A percentile compares a stretch with the other conserved stretches of the same genome.
Conservation (phyloP, 2,329 filamentous ascomycete genomes). For the Monosporascus sp. region DNA sequence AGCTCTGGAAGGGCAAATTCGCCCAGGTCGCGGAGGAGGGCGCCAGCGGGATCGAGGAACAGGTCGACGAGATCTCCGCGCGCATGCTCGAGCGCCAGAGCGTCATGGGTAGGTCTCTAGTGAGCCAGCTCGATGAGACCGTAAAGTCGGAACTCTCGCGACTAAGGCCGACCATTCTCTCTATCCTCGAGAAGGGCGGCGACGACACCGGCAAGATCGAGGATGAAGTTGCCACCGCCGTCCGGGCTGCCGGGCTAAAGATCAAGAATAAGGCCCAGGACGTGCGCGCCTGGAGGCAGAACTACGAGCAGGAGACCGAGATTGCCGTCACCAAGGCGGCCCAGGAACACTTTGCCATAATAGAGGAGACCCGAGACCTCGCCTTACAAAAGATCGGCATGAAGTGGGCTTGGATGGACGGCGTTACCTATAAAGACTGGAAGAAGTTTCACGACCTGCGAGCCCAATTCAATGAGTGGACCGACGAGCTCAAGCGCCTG, state of each 20-base stretch:
- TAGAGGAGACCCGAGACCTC: conserved; percentile 76
- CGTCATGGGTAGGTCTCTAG: conserved; percentile 59
- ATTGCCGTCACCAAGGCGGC: conserved; percentile 65
- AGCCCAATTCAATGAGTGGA: conserved; percentile 78
- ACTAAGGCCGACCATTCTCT: conserved; percentile 64
- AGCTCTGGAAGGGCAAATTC: conserved; percentile 85
- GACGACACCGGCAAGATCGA: conserved; percentile 36
- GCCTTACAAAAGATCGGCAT: conserved; percentile 89
- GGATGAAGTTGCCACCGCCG: conserved; percentile 39
- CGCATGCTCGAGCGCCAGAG: conserved; percentile 58
- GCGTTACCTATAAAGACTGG: conserved; percentile 96
- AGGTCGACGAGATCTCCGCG: conserved; percentile 53
- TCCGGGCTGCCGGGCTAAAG: conserved; percentile 63
- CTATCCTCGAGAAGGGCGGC: conserved; percentile 53
- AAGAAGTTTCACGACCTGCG: conserved; percentile 87
- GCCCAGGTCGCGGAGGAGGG: conserved; percentile 80
- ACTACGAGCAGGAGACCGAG: conserved; percentile 65
- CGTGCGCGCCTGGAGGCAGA: conserved; percentile 70
- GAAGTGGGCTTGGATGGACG: conserved; percentile 93
- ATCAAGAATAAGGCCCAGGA: conserved; percentile 75
- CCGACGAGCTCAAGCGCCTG: conserved; percentile 70
- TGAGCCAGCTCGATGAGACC: conserved; percentile 63
- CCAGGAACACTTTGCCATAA: conserved; percentile 74
- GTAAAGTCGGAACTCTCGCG: conserved; percentile 57
- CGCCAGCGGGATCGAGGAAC: conserved; percentile 64